Evolutionary conservation across 257 asterid genomes (phyloP), one percentile per base, ranked within the genome.

Genomic region (Lavandula angustifolia): DNA sequence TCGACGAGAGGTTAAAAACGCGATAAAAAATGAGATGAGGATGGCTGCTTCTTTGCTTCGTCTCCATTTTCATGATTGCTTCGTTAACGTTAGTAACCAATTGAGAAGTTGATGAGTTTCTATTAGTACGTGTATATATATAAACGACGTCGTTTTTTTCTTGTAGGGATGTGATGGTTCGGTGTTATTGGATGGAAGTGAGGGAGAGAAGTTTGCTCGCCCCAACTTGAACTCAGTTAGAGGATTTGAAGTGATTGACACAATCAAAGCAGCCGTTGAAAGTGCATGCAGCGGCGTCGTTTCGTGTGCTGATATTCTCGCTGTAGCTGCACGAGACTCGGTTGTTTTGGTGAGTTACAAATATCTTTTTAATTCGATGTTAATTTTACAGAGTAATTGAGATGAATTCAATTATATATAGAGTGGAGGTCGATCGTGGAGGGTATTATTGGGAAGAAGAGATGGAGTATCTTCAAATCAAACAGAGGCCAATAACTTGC

Each of bases 401-500:
- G n/a, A n/a, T n/a, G n/a, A n/a, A n/a, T n/a, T n/a, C n/a, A n/a
- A n/a, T n/a, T n/a, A n/a, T 3, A 6, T 16, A 32, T 77, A 89
- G 95, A 85, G 92, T 73, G 97, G 97, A 71, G 97, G 97, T 18
- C 92, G 84, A 43, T 44, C 77, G 4, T 90, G 97, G 97, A 76
- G 55, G 59, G 96, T 87, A 29, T 61, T 75, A 31, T 70, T 87
- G 31, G 97, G 97, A 14, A 82, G 97, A 85, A 85, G 95, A 72
- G 97, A 87, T 75, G 97, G 95, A 60, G 47, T 84, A 33, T 72
- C 67, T 4, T 82, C 86, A 60, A 90, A 90, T 42, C 87, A 80
- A 64, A 80, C 81, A 3, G 97, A 80, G 41, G 91, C 97, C 1
- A 81, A 80, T 58, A 8, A 3, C 5, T 87, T 89, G 29, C 97